phyloP scores from a whole-genome alignment of 345 rosid species.

The Odontarrhena argentea region DNA sequence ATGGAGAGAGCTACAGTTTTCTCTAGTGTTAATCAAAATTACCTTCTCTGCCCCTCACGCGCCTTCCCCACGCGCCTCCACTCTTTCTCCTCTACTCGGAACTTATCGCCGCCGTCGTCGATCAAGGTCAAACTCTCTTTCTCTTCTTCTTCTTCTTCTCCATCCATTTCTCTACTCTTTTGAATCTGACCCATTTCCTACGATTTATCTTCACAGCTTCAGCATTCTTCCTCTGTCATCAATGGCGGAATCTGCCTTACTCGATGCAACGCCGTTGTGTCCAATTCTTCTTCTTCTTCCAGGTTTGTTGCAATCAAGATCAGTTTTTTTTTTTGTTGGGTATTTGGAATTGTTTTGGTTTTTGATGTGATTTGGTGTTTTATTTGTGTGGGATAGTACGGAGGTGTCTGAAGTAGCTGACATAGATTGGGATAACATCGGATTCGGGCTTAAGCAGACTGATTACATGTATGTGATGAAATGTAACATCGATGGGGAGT shows the following conservation, averaged over 20 bases:
- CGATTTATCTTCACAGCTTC: constrained; percentile 44
- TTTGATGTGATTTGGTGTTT: constrained; percentile 6
- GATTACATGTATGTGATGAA: constrained; percentile 90
- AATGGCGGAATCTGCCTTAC: constrained; percentile 42
- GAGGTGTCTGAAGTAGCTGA: constrained; percentile 56
- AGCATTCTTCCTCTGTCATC: constrained; percentile 32
- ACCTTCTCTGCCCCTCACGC: constrained; percentile 51
- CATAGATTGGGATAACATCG: constrained; percentile 88
- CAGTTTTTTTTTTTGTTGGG: not conserved
- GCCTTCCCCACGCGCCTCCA: constrained; percentile 39
- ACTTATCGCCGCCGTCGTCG: constrained; percentile 40
- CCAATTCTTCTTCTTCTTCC: constrained; percentile 29
- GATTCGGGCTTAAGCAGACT: constrained; percentile 67
- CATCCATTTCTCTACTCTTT: not conserved
- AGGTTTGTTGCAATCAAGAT: constrained; percentile 16
- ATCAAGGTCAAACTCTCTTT: constrained; percentile 46
- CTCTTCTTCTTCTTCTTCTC: not conserved
- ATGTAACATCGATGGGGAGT: constrained; percentile 57
- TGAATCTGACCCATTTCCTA: not conserved
- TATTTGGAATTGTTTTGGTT: constrained; percentile 4
- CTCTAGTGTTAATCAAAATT: constrained; percentile 44
- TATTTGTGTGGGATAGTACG: constrained; percentile 34
- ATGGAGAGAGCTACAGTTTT: constrained; percentile 64
- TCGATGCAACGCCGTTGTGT: constrained; percentile 28
- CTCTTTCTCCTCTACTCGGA: constrained; percentile 28